Evolutionary conservation across 2,329 filamentous ascomycete genomes (phyloP).

Genomic region (Colletotrichum somersetense): DNA sequence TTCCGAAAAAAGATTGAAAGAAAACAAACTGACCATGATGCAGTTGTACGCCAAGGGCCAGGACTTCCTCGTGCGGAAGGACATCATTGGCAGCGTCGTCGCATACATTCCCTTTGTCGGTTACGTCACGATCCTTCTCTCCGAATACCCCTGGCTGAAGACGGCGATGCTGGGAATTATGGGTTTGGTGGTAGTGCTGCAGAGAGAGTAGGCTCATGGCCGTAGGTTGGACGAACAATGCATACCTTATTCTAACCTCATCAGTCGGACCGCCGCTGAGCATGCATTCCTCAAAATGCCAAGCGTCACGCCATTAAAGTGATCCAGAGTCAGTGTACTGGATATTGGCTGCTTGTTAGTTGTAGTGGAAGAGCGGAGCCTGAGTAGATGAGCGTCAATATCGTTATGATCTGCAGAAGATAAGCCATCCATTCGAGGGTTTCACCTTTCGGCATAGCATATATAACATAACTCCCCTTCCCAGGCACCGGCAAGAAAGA

Average conservation of each 20-base stretch:
- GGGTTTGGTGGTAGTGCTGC: conserved; percentile 92
- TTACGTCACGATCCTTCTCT: conserved; percentile 95
- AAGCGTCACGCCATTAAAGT: not conserved
- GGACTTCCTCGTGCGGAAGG: conserved; percentile 85
- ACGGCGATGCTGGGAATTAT: conserved; percentile 94
- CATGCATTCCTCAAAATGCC: not conserved
- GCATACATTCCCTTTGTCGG: conserved; percentile 95
- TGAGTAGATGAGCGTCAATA: not conserved
- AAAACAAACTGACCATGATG: not conserved
- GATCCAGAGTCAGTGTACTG: not conserved
- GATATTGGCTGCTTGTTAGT: not conserved
- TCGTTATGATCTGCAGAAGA: not conserved
- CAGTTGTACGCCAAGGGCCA: conserved; percentile 81
- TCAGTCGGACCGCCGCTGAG: not conserved
- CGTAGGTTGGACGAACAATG: not conserved
- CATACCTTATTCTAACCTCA: not conserved
- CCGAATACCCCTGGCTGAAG: conserved; percentile 97
- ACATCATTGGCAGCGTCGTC: conserved; percentile 93
- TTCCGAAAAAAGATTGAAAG: not conserved
- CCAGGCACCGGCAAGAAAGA: not conserved
- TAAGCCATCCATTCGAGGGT: too few relatives aligned
- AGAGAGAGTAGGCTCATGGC: conserved; percentile 75
- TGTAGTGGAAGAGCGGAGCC: not conserved
- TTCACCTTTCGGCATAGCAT: not conserved
- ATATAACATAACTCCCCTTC: not conserved